Conservation (phyloP, 2,329 filamentous ascomycete genomes). For the Cercospora beticola region DNA sequence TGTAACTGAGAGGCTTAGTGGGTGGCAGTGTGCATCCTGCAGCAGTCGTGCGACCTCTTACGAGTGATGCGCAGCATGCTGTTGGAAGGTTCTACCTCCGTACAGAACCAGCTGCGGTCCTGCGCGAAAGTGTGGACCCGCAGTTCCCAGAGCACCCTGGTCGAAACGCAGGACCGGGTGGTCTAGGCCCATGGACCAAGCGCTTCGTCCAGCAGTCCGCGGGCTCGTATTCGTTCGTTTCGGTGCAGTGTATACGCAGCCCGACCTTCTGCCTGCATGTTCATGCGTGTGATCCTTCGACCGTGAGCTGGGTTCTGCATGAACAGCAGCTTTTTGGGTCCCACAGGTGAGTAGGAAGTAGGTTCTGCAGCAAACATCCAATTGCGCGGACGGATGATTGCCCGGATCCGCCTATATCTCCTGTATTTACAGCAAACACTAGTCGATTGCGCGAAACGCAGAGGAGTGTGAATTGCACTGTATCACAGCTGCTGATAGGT, state of each 20-base stretch:
- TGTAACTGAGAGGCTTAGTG: not conserved
- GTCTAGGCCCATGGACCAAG: constrained; percentile 2
- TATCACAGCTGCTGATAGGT: not conserved
- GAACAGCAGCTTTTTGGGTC: not conserved
- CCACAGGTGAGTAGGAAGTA: not conserved
- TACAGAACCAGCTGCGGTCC: not conserved
- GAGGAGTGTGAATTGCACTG: not conserved
- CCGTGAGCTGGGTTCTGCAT: not conserved
- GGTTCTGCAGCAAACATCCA: not conserved
- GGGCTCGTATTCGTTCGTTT: not conserved
- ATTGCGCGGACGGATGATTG: not conserved
- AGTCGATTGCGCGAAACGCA: not conserved
- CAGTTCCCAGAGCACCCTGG: not conserved
- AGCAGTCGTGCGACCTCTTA: not conserved
- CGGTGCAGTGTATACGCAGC: not conserved
- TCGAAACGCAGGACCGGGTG: not conserved
- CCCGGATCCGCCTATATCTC: not conserved
- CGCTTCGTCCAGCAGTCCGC: not conserved
- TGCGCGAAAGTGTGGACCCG: not conserved
- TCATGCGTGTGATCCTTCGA: not conserved
- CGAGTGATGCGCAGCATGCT: not conserved
- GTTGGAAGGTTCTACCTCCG: not conserved
- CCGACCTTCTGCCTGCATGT: not conserved
- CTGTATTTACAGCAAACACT: not conserved
- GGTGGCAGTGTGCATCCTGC: not conserved